Evolutionary conservation across 106 monocot genomes (phyloP).

Genomic region (Iris macrosiphon): DNA sequence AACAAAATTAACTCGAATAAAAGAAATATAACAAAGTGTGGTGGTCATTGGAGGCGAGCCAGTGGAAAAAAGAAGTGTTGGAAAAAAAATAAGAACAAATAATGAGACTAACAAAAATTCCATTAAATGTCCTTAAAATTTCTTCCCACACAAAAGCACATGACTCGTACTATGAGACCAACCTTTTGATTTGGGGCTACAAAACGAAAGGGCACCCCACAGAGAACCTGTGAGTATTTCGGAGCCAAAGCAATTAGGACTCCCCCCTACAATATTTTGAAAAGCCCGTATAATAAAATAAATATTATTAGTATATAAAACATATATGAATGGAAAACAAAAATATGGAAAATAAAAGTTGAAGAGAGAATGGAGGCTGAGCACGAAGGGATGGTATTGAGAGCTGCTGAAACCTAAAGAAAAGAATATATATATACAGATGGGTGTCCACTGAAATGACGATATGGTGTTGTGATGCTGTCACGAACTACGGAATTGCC

Average conservation of each 20-base stretch:
- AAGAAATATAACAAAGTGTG: background rate
- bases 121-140: background rate
- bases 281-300: background rate
- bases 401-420: background rate
- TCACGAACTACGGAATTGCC: too few species aligned
- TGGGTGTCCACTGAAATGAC: background rate
- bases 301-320: too few species aligned
- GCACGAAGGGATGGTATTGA: background rate
- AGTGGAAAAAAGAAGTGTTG: background rate
- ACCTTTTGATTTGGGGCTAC: background rate
- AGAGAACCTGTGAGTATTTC: background rate
- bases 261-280: background rate
- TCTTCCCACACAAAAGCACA: background rate
- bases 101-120: background rate
- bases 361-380: background rate
- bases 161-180: background rate
- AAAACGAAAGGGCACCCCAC: background rate
- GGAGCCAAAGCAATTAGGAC: background rate
- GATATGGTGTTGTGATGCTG: too few species aligned
- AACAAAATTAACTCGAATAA: too few species aligned
- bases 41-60: background rate
- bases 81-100: background rate
- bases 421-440: background rate
- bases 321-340: too few species aligned
- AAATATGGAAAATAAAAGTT: too few species aligned